A percentile compares a stretch with the other conserved stretches of the same genome.
Conservation (phyloP, 208 protist species). For the Leishmania guyanensis region DNA sequence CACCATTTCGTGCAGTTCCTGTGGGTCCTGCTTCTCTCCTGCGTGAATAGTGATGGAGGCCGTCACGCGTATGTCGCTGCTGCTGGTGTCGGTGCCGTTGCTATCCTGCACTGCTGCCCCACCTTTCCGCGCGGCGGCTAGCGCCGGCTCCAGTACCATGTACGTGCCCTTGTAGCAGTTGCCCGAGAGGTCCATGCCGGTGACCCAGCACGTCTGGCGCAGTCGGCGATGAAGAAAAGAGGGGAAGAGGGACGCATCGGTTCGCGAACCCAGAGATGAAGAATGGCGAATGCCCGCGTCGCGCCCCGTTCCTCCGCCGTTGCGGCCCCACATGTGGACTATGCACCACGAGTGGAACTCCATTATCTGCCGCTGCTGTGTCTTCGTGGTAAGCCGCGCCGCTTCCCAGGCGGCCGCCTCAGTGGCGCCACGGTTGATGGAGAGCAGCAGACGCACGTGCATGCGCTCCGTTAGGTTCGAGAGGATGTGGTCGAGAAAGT, state of each 20-base stretch:
- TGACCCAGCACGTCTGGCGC: constrained; percentile 74
- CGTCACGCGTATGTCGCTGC: background rate
- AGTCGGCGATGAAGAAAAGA: constrained; percentile 7
- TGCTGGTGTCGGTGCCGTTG: constrained; percentile 8
- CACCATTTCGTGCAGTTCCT: constrained; percentile 72
- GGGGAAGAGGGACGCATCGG: background rate
- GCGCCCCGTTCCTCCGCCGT: background rate
- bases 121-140: constrained; percentile 36
- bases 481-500: constrained; percentile 4
- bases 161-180: constrained; percentile 86
- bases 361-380: constrained; percentile 52
- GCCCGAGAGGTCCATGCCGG: constrained; percentile 85
- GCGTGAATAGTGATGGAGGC: constrained; percentile 77
- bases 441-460: constrained; percentile 84
- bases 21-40: constrained; percentile 75
- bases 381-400: constrained; percentile 40
- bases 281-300: background rate
- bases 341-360: constrained; percentile 46
- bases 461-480: constrained; percentile 24
- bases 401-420: constrained; percentile 42
- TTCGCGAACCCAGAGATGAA: background rate
- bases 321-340: background rate
- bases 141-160: constrained; percentile 42
- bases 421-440: constrained; percentile 60
- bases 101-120: constrained; percentile 32